A percentile compares a stretch with the other conserved stretches of the same genome.
These are phyloP conservation scores for Poronia punctata DNA, from an alignment of 495 filamentous ascomycete species.

Conservation along the genomic window DNA sequence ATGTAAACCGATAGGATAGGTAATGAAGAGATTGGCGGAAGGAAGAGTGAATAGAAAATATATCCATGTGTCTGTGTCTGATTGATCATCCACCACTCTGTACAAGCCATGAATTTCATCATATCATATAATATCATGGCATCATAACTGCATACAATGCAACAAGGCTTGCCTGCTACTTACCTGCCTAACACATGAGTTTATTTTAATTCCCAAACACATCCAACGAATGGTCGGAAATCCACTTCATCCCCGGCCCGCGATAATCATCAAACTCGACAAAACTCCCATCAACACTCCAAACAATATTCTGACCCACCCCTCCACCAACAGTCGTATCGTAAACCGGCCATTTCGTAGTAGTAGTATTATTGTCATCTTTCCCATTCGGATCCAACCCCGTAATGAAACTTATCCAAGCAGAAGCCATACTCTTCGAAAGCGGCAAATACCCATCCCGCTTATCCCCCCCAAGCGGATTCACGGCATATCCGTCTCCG, in stretches of 20 bases:
- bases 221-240: not conserved
- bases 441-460: slow-evolving; percentile 21
- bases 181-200: no score
- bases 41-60: no score
- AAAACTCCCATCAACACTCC: not conserved
- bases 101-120: no score
- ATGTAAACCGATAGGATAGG: not conserved
- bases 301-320: not conserved
- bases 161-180: no score
- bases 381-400: slow-evolving; percentile 30
- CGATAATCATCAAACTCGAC: not conserved
- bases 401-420: slow-evolving; percentile 40
- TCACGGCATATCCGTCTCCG: slow-evolving; percentile 24
- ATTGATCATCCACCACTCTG: no score
- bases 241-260: not conserved
- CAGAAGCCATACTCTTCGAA: slow-evolving; percentile 33
- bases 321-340: not conserved
- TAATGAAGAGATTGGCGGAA: no score
- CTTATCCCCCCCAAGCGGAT: not conserved
- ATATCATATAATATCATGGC: no score
- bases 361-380: not conserved
- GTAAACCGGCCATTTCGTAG: not conserved
- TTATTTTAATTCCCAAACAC: not conserved
- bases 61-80: no score
- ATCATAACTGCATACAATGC: no score